phyloP scores from a whole-genome alignment of 2,329 filamentous ascomycete genomes.

The Paraconiothyrium brasiliense region DNA sequence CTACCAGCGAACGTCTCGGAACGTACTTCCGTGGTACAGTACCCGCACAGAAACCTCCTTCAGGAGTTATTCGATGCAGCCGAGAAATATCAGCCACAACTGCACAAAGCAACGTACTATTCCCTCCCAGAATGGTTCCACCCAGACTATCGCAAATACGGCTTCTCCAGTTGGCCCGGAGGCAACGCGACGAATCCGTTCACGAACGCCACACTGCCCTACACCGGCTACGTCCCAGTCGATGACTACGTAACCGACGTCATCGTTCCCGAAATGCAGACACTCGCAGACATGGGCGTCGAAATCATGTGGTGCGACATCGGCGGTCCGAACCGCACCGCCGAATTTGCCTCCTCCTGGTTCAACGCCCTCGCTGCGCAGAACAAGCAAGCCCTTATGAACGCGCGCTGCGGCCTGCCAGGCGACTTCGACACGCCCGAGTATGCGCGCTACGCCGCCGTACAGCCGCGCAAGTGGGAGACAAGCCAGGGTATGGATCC shows the following conservation, averaged over 20 bases:
- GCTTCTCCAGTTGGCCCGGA: constrained; percentile 54
- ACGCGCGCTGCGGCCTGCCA: constrained; percentile 65
- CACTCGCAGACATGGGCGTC: constrained; percentile 49
- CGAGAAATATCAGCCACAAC: constrained; percentile 53
- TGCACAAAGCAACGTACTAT: constrained; percentile 57
- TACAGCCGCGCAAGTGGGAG: constrained; percentile 68
- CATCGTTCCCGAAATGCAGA: constrained; percentile 57
- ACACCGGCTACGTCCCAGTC: constrained; percentile 56
- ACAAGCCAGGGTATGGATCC: constrained; percentile 69
- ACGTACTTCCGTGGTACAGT: constrained; percentile 52
- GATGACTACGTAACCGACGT: constrained; percentile 54
- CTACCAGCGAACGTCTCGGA: constrained; percentile 50
- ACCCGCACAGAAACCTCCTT: constrained; percentile 54
- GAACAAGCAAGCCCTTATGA: constrained; percentile 63
- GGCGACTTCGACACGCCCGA: constrained; percentile 70
- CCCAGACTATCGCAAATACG: constrained; percentile 53
- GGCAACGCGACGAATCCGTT: constrained; percentile 57
- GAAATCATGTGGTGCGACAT: constrained; percentile 62
- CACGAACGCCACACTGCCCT: constrained; percentile 54
- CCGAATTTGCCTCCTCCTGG: constrained; percentile 54
- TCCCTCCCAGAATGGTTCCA: constrained; percentile 58
- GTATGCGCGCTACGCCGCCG: constrained; percentile 61
- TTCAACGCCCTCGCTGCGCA: constrained; percentile 56
- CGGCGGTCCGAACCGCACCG: constrained; percentile 55
- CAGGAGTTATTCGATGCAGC: constrained; percentile 57